phyloP scores from a whole-genome alignment of 2,329 filamentous ascomycete species.

The Coniella vitis region DNA sequence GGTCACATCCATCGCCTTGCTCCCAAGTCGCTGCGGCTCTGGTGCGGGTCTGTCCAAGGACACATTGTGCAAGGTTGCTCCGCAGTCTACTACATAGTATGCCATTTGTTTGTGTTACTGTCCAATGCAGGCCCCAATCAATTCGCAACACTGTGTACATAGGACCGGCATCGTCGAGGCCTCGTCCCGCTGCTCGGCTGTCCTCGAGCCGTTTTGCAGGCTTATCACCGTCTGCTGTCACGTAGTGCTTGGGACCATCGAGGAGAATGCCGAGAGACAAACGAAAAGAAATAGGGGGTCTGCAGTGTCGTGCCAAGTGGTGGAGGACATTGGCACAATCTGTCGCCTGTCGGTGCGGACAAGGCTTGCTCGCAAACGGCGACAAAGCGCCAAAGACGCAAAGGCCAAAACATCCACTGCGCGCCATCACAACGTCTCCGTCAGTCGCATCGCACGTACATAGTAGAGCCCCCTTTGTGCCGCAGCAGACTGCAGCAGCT shows the following conservation, averaged over 20 bases:
- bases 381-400: neutral
- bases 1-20: neutral
- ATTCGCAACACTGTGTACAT: constrained; percentile 6
- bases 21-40: constrained; percentile 7
- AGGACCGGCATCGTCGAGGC: neutral
- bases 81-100: too few species aligned
- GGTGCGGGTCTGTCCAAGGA: constrained; percentile 2
- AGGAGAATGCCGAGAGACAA: neutral
- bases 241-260: neutral
- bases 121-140: neutral
- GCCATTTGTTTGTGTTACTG: constrained; percentile 1
- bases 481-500: constrained; percentile 10
- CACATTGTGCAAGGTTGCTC: neutral
- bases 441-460: constrained; percentile 4
- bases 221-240: too few species aligned
- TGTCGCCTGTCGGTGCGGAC: neutral
- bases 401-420: constrained; percentile 13
- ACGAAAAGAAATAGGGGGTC: too few species aligned
- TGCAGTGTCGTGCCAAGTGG: neutral
- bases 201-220: too few species aligned
- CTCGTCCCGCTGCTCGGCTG: constrained; percentile 2
- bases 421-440: constrained; percentile 9
- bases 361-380: neutral
- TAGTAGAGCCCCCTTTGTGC: constrained; percentile 9
- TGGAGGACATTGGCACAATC: too few species aligned